phyloP scores from a whole-genome alignment of 2,329 filamentous ascomycete species.

The Hyphodiscus sp. region DNA sequence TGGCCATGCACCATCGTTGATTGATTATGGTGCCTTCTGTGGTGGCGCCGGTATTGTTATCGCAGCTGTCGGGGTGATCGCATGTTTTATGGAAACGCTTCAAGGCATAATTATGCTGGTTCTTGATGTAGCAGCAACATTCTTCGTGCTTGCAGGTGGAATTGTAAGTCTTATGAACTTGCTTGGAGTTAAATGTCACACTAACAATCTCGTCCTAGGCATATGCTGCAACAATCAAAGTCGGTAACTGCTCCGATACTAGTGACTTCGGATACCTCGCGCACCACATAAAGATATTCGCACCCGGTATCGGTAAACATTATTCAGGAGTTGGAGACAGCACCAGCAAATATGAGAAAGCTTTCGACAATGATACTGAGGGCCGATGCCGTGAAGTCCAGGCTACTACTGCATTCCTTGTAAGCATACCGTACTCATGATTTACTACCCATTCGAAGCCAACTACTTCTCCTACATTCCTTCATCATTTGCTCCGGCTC shows the following conservation, averaged over 20 bases:
- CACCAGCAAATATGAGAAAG: background rate
- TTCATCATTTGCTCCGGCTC: too few species aligned
- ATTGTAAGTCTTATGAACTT: constrained; percentile 16
- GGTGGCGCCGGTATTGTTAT: constrained; percentile 20
- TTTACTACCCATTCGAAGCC: too few species aligned
- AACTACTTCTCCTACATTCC: too few species aligned
- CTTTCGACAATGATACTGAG: constrained; percentile 1
- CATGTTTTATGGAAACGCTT: constrained; percentile 20
- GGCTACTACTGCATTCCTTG: constrained; percentile 20
- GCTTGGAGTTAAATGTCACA: background rate
- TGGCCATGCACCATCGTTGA: constrained; percentile 13
- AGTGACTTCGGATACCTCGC: constrained; percentile 7
- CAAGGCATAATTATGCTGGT: constrained; percentile 20
- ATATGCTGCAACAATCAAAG: constrained; percentile 18
- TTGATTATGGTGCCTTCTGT: constrained; percentile 24
- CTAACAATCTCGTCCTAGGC: constrained; percentile 14
- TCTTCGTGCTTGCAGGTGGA: constrained; percentile 25
- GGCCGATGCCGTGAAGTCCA: constrained; percentile 18
- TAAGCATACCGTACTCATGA: too few species aligned
- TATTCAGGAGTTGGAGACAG: background rate
- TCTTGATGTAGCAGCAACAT: constrained; percentile 19
- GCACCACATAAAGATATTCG: constrained; percentile 9
- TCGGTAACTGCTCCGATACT: constrained; percentile 17
- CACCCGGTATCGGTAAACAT: constrained; percentile 2
- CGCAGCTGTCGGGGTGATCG: constrained; percentile 15